Conservation (phyloP, 176 grass and related monocot genomes). For the Hsuehochloa calcarea region DNA sequence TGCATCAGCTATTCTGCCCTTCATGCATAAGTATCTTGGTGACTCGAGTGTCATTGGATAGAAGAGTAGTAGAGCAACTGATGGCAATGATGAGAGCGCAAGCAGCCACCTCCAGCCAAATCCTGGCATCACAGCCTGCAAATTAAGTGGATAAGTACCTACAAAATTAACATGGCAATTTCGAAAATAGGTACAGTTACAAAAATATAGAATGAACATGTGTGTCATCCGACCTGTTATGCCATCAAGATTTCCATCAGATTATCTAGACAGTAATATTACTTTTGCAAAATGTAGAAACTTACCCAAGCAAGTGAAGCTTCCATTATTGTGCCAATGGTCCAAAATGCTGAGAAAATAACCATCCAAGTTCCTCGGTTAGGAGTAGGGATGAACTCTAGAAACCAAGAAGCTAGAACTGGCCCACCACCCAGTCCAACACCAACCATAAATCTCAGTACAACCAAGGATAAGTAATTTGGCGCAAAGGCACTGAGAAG, state of each 20-base stretch:
- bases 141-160: conserved; percentile 31
- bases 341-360: conserved; percentile 80
- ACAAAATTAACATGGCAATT: background rate
- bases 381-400: conserved; percentile 92
- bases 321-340: conserved; percentile 93
- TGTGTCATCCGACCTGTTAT: conserved; percentile 9
- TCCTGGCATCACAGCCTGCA: conserved; percentile 76
- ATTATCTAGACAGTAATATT: background rate
- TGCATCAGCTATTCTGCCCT: conserved; percentile 68
- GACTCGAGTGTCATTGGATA: conserved; percentile 80
- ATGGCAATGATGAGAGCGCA: conserved; percentile 78
- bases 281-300: conserved; percentile 30
- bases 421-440: conserved; percentile 82
- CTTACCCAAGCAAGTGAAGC: conserved; percentile 95
- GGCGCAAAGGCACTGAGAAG: conserved; percentile 87
- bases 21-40: conserved; percentile 91
- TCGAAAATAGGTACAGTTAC: background rate
- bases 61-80: conserved; percentile 81
- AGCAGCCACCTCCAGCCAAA: conserved; percentile 96
- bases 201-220: background rate
- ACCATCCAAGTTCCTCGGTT: conserved; percentile 95
- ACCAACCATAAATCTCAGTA: conserved; percentile 83
- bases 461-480: conserved; percentile 84
- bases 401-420: conserved; percentile 90
- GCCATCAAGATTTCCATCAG: background rate